Percentiles rank a stretch among this genome's conserved stretches.
These are phyloP conservation scores for Colletotrichum gloeosporioides DNA, from an alignment of 2,329 filamentous ascomycete genomes.

Conservation along the genomic window DNA sequence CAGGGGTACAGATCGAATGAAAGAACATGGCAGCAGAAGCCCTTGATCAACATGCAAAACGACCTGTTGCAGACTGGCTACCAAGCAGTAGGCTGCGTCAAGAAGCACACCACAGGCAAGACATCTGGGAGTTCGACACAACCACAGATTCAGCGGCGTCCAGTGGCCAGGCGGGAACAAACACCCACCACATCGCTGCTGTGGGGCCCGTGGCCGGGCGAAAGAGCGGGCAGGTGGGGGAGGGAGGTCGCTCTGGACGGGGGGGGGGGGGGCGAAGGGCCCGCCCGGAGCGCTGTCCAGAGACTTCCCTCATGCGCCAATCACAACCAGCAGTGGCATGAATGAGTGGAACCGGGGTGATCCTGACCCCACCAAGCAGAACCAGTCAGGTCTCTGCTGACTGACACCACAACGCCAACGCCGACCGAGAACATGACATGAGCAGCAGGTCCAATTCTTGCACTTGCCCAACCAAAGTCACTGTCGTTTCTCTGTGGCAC, in stretches of 20 bases:
- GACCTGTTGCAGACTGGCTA: neutral
- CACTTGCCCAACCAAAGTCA: constrained; percentile 4
- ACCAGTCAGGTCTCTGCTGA: constrained; percentile 15
- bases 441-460: neutral
- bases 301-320: neutral
- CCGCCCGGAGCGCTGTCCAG: neutral
- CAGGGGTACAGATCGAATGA: neutral
- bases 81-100: neutral
- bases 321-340: neutral
- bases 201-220: constrained; percentile 11
- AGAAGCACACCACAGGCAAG: neutral
- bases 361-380: neutral
- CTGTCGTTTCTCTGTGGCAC: neutral
- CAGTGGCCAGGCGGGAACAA: neutral
- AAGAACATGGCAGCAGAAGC: constrained; percentile 6
- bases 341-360: neutral
- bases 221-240: constrained; percentile 14
- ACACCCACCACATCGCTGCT: neutral
- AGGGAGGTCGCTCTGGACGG: neutral
- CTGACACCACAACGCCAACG: constrained; percentile 8
- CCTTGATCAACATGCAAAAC: neutral
- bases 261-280: neutral
- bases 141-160: neutral
- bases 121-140: neutral
- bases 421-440: constrained; percentile 14